Evolutionary conservation across 352 stramenopile species (phyloP), one percentile per base, ranked within the genome.

Genomic region (Phytophthora tentaculata): DNA sequence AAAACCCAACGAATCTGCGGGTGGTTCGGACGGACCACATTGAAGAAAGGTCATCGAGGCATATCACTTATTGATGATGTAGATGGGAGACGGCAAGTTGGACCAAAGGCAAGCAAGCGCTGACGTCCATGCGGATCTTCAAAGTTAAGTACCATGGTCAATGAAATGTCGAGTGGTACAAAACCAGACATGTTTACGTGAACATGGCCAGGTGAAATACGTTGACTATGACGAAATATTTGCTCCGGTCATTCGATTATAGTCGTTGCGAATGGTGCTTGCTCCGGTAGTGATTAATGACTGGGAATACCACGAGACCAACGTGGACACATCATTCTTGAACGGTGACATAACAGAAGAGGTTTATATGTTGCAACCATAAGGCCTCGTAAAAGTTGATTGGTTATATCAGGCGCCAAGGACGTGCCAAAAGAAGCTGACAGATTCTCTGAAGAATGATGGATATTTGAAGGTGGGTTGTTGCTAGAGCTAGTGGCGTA

Each of bases 51-150:
- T 41, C 3, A 52, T 61, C 23, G 49, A 61, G 55, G 43, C 0
- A 2, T 29, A 8, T 71, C 54, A 6, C 55, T 61, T 10, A 35
- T 61, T 1, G 48, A 41, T n/a, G n/a, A n/a, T n/a, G n/a, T n/a
- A 28, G 23, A 66, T 23, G 52, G 45, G n/a, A n/a, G n/a, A n/a
- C n/a, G n/a, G n/a, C n/a, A n/a, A 9, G 58, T 1, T 12, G 61
- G 20, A 39, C 56, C 0, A 55, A 45, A n/a, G 56, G 49, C 32
- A 69, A 69, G 32, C n/a, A 45, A 17, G 61, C 53, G 13, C 45
- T 71, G 8, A 60, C 64, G 5, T 71, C 43, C 3, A 55, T 47
- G 7, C 63, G 64, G 56, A 23, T 72, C 12, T 72, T 72, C 51
- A 63, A 67, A 3, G 28, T 59, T 6, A 66, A 71, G 14, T 58